Conservation (phyloP, 495 filamentous ascomycete species). For the Diplogelasinospora grovesii region DNA sequence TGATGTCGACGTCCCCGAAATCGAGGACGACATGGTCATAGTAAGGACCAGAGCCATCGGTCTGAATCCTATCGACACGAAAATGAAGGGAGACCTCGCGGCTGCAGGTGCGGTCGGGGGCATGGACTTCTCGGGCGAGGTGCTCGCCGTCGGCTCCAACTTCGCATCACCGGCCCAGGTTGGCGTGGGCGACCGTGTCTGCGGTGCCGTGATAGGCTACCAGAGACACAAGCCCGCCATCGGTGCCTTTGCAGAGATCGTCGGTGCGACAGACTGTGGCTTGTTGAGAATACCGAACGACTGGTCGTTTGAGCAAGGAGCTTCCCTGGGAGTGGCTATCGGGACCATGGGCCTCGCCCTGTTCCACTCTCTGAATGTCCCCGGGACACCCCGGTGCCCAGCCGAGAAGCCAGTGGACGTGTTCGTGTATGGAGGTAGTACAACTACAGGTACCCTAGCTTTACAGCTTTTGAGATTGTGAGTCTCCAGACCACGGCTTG, state of each 20-base stretch:
- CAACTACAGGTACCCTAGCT: conserved; percentile 30
- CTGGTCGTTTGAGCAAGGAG: conserved; percentile 39
- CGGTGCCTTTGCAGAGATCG: conserved; percentile 28
- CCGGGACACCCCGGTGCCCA: conserved; percentile 11
- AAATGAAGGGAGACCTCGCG: conserved; percentile 33
- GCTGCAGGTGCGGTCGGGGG: conserved; percentile 23
- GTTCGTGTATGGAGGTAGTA: conserved; percentile 34
- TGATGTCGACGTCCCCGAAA: neutral
- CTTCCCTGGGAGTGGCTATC: conserved; percentile 34
- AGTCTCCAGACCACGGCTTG: too few species aligned
- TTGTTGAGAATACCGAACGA: conserved; percentile 33
- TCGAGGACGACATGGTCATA: conserved; percentile 4
- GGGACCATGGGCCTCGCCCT: conserved; percentile 28
- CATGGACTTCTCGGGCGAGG: conserved; percentile 34
- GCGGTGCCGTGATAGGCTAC: conserved; percentile 22
- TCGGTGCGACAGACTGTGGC: conserved; percentile 14
- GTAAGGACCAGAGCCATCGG: conserved; percentile 11
- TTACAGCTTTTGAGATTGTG: conserved; percentile 27
- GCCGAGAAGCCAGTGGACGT: conserved; percentile 12
- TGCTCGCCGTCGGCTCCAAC: conserved; percentile 45
- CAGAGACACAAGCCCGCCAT: conserved; percentile 12
- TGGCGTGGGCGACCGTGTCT: conserved; percentile 39
- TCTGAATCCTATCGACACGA: conserved; percentile 53
- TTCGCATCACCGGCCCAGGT: conserved; percentile 29
- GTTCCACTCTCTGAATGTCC: conserved; percentile 19